Conservation (phyloP, 129 eudicot genomes). For the Artemisia argyi region DNA sequence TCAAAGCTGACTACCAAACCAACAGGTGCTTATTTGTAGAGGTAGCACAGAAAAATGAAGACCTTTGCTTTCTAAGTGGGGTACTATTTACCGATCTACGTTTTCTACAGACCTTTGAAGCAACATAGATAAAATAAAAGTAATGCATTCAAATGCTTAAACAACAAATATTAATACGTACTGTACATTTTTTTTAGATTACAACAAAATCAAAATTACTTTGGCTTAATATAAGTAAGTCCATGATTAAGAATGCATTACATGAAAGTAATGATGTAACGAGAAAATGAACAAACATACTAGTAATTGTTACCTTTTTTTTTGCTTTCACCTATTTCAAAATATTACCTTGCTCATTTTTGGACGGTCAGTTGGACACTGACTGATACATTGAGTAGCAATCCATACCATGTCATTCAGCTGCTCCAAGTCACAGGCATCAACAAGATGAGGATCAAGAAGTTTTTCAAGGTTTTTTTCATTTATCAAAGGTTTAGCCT, state of each 20-base stretch:
- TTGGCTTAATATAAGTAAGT: neutral
- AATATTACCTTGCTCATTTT: slow-evolving; percentile 63
- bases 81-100: too few species aligned
- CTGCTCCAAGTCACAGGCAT: slow-evolving; percentile 61
- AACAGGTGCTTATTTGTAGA: too few species aligned
- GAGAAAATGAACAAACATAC: neutral
- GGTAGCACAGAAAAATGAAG: too few species aligned
- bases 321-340: neutral
- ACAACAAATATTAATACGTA: neutral
- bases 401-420: slow-evolving; percentile 51
- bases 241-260: neutral
- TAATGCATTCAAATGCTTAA: neutral
- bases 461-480: slow-evolving; percentile 43
- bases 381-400: slow-evolving; percentile 62
- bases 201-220: neutral
- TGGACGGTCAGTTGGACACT: slow-evolving; percentile 63
- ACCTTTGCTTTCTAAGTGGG: too few species aligned
- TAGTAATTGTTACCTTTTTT: neutral
- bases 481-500: slow-evolving; percentile 74
- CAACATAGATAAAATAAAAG: neutral
- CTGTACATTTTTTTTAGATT: neutral
- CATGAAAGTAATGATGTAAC: neutral
- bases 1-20: too few species aligned
- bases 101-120: neutral
- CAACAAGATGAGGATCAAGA: slow-evolving; percentile 65